Evolutionary conservation across 2,329 filamentous ascomycete species (phyloP).

Genomic region (Colletotrichum cereale): DNA sequence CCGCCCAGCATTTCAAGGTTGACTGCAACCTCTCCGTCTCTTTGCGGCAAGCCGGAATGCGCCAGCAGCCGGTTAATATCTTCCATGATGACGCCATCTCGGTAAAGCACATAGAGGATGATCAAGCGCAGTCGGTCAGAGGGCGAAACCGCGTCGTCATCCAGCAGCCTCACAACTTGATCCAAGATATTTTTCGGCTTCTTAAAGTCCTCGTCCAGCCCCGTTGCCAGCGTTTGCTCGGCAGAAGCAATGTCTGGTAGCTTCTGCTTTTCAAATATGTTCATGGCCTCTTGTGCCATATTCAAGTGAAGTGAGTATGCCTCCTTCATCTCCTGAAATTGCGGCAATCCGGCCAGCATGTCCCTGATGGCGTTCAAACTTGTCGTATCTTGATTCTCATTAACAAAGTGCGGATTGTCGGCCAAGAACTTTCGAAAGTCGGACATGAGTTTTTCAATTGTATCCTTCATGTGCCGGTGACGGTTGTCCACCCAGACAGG

Average conservation of each 20-base stretch:
- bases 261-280: constrained; percentile 86
- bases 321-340: constrained; percentile 96
- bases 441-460: constrained; percentile 90
- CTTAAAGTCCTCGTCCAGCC: constrained; percentile 90
- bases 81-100: constrained; percentile 84
- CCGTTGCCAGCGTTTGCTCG: constrained; percentile 92
- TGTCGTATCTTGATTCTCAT: constrained; percentile 75
- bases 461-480: constrained; percentile 98
- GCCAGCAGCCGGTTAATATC: constrained; percentile 88
- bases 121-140: constrained; percentile 87
- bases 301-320: constrained; percentile 93
- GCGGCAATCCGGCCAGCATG: constrained; percentile 94
- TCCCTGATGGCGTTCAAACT: constrained; percentile 94
- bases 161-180: constrained; percentile 86
- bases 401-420: constrained; percentile 92
- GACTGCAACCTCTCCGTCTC: constrained; percentile 78
- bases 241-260: constrained; percentile 87
- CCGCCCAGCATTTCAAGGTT: constrained; percentile 89
- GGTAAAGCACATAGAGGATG: constrained; percentile 86
- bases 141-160: constrained; percentile 80
- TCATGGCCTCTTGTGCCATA: constrained; percentile 99
- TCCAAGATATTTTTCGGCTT: constrained; percentile 92
- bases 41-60: constrained; percentile 82
- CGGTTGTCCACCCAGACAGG: constrained; percentile 95
- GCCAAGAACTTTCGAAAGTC: constrained; percentile 94